Evolutionary conservation across 2,329 filamentous ascomycete genomes (phyloP), one percentile per base, ranked within the genome.

Genomic region (Aspergillus pseudoviridinutans): DNA sequence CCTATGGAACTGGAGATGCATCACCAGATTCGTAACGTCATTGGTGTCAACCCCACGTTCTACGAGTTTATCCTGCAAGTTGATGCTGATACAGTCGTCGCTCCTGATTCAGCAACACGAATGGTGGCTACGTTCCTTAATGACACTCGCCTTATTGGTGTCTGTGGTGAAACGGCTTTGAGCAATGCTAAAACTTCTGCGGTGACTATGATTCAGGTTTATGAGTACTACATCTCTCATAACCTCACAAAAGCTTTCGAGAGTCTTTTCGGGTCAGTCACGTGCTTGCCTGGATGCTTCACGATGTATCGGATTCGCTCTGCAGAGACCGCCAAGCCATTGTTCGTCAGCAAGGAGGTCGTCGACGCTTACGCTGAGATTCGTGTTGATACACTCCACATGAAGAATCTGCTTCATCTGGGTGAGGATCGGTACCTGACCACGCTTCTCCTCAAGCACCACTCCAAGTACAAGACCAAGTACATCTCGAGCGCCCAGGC

Each of bases 141-240:
- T 68, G 94, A 99, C 72, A 96, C 92, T 27, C 88, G 91, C 56
- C 81, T 97, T n/a, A 93, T 97, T 69, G 94, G 89, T 55, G 86
- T 94, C 51, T 99, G 94, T 70, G 94, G 94, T 77, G 94, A 99
- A 77, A 99, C 94, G 0, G 89, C 89, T 17, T 82, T 99, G 50
- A 92, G 88, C 61, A 99, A 99, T 71, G 90, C 92, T 59, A 97
- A 97, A 75, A 84, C 89, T 6, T 97, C 93, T 1, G 91, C 95
- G 70, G 86, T 96, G 65, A 99, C 94, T 53, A 97, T 97, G 93
- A 99, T 99, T 73, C 94, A 99, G 77, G 93, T 99, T 35, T 99
- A 97, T 81, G 93, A 99, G 77, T 99, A 99, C 82, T 99, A 92
- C 80, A 99, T 99, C 69, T 97, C 93, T 53, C 93, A 99, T 81